These are phyloP conservation scores for Rhizopogon parksii DNA, from an alignment of 1,284 basidiomycete genomes.

Conservation along the genomic window DNA sequence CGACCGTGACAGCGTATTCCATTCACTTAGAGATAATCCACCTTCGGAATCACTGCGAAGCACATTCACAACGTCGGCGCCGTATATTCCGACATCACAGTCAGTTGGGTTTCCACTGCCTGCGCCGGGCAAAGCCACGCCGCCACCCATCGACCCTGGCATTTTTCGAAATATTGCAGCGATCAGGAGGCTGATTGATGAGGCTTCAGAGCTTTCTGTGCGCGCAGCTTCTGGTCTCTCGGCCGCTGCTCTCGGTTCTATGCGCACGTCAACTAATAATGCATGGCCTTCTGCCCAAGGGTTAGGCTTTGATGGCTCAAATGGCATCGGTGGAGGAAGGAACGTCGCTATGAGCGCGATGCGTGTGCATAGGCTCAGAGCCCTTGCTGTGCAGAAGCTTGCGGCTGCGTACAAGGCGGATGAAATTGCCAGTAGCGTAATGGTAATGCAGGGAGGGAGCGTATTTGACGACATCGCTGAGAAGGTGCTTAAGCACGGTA, in stretches of 20 bases:
- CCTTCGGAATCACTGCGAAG: slow-evolving; percentile 48
- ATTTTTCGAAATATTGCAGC: slow-evolving; percentile 67
- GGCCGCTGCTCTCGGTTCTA: slow-evolving; percentile 59
- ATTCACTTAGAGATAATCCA: slow-evolving; percentile 41
- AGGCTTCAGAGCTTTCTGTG: slow-evolving; percentile 75
- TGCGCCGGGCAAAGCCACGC: slow-evolving; percentile 55
- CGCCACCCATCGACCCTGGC: slow-evolving; percentile 78
- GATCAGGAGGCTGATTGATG: slow-evolving; percentile 74
- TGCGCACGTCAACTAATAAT: slow-evolving; percentile 39
- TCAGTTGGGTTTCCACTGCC: slow-evolving; percentile 43
- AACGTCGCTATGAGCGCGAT: slow-evolving; percentile 76
- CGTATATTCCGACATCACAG: slow-evolving; percentile 10
- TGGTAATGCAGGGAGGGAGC: slow-evolving; percentile 85
- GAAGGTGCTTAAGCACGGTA: slow-evolving; percentile 67
- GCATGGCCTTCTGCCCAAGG: slow-evolving; percentile 56
- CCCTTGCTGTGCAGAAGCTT: slow-evolving; percentile 74
- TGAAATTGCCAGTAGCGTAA: slow-evolving; percentile 81
- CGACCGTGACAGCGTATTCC: slow-evolving; percentile 37
- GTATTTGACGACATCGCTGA: slow-evolving; percentile 83
- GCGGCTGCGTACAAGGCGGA: slow-evolving; percentile 75
- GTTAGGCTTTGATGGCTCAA: slow-evolving; percentile 48
- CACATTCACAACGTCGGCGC: slow-evolving; percentile 31
- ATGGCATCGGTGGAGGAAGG: slow-evolving; percentile 48
- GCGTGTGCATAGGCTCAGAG: slow-evolving; percentile 67
- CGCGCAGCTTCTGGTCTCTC: slow-evolving; percentile 75